phyloP scores from a whole-genome alignment of 179 eudicot species.

The Silene vulgaris region DNA sequence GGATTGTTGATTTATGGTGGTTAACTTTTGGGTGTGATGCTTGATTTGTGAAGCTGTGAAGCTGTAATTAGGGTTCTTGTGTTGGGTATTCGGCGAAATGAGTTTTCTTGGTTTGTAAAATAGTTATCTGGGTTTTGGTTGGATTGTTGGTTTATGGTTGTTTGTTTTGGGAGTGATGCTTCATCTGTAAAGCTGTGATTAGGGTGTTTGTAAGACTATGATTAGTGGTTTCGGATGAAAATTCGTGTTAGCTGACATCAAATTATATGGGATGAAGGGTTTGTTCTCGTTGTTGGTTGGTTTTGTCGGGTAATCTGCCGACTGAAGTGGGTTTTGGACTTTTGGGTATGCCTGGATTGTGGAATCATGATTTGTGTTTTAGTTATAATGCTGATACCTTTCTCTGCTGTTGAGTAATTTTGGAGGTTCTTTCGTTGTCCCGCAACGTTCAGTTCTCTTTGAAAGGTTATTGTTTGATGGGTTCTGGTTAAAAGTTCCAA shows the following conservation, averaged over 20 bases:
- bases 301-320: not conserved
- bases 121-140: not conserved
- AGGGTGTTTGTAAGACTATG: not conserved
- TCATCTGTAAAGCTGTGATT: not conserved
- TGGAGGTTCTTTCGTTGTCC: constrained; percentile 49
- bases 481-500: not conserved
- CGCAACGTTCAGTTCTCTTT: not conserved
- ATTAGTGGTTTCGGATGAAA: not conserved
- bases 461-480: not conserved
- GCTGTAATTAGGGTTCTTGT: not conserved
- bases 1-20: not conserved
- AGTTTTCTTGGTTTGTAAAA: not conserved
- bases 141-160: not conserved
- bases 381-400: constrained; percentile 24
- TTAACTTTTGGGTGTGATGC: not conserved
- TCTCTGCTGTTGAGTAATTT: constrained; percentile 61
- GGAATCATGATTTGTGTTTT: not conserved
- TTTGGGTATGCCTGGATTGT: not conserved
- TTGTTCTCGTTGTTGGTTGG: not conserved
- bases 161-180: not conserved
- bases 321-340: not conserved
- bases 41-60: not conserved
- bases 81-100: not conserved
- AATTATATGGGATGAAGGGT: no score
- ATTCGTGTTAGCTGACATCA: no score